These are phyloP conservation scores for Neonectria sp. DNA, from an alignment of 2,329 filamentous ascomycete genomes.

Conservation along the genomic window DNA sequence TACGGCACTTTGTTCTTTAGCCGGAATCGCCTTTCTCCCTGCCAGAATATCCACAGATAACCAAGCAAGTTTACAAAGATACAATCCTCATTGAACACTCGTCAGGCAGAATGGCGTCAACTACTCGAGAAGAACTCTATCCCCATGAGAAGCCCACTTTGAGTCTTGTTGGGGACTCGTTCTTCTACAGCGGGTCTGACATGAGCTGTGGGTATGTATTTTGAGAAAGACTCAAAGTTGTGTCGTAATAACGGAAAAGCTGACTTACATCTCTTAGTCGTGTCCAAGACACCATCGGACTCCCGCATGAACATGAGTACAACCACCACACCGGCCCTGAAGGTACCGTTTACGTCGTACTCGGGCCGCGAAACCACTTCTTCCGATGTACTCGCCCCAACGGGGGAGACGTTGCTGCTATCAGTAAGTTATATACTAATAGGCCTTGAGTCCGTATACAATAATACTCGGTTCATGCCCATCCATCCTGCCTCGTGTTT, in stretches of 20 bases:
- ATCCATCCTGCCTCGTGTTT: not conserved
- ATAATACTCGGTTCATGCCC: too few relatives aligned
- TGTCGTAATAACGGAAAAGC: not conserved
- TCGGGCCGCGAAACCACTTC: conserved; percentile 36
- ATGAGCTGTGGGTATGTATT: conserved; percentile 40
- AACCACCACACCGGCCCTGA: conserved; percentile 26
- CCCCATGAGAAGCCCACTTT: conserved; percentile 34
- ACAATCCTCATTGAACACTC: conserved; percentile 5
- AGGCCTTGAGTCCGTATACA: not conserved
- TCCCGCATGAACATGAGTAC: conserved; percentile 5
- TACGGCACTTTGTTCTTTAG: not conserved
- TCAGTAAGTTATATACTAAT: conserved; percentile 32
- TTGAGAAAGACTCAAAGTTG: not conserved
- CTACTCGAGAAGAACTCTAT: conserved; percentile 22
- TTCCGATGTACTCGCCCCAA: conserved; percentile 41
- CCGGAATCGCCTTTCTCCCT: not conserved
- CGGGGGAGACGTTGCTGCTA: conserved; percentile 31
- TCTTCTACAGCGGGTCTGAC: conserved; percentile 41
- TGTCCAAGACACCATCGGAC: conserved; percentile 15
- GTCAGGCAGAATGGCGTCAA: not conserved
- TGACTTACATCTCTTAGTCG: conserved; percentile 13
- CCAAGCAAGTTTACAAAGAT: not conserved
- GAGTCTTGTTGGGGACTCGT: conserved; percentile 37
- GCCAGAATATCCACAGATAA: not conserved
- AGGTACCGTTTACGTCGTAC: conserved; percentile 37